Evolutionary conservation across 2,329 filamentous ascomycete genomes (phyloP), one percentile per base, ranked within the genome.

Genomic region (Mycocentrospora acerina): DNA sequence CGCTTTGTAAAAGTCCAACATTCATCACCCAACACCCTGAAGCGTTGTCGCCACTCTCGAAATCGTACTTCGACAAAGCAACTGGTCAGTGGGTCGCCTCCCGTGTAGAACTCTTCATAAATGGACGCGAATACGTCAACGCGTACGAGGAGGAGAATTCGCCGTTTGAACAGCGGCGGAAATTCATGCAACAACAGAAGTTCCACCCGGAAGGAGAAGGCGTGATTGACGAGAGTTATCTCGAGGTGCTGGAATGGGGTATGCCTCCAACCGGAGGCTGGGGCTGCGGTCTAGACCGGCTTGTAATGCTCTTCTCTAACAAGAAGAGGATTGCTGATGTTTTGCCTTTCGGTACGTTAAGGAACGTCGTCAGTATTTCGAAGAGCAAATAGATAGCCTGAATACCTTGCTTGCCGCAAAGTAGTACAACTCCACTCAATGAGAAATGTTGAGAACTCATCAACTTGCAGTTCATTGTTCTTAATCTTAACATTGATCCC

Each of bases 131-230:
- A 63, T 77, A 95, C 22, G 88, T 91, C 44, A 98, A 98, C 68
- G 94, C 91, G 73, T 98, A 98, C 67, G 93, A 98, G 66, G 93
- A 98, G 69, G 93, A 98, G 66, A 98, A 98, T 67, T 87, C 88
- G 35, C 93, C 93, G 0, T 83, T 86, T 37, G 86, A 85, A 56
- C 93, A 98, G 70, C 78, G 87, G 30, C 76, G 79, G 38, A 98
- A 98, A 68, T 90, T 98, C 49, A 68, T 82, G 31, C 77, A 78
- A 47, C 81, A 84, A 57, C 60, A 75, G 2, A 59, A 51, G 13
- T 70, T 60, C 13, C 55, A 62, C 16, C 42, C 68, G 6, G 55
- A 61, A 13, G 62, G 60, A 10, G 53, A 63, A 6, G 67, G 65
- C 14, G 71, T 68, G 1, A 73, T 84, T 8, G 90, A 96, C 58